phyloP scores from a whole-genome alignment of 805 yeast genomes.

The Teunomyces panamensis region DNA sequence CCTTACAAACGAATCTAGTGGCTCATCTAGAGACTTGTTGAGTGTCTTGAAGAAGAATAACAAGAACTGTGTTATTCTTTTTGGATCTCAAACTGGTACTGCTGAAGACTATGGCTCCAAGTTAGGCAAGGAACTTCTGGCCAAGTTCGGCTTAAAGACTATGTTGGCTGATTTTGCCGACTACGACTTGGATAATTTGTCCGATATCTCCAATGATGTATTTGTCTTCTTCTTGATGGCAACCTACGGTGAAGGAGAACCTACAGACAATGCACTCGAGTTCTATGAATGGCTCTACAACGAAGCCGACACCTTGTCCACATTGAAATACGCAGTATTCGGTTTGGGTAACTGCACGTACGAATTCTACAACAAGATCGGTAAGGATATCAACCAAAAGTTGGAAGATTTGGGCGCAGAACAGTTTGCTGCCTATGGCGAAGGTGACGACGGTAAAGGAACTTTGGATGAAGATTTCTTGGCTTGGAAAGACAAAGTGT shows the following conservation, averaged over 20 bases:
- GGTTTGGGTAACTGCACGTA: constrained; percentile 95
- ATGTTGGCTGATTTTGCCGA: constrained; percentile 88
- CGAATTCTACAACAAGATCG: constrained; percentile 85
- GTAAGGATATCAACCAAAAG: constrained; percentile 55
- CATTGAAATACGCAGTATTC: constrained; percentile 69
- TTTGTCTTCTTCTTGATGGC: constrained; percentile 73
- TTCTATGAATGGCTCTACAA: constrained; percentile 68
- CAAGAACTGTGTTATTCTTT: constrained; percentile 78
- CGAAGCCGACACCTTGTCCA: constrained; percentile 51
- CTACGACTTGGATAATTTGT: constrained; percentile 77
- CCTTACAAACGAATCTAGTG: constrained; percentile 24
- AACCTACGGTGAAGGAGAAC: constrained; percentile 98
- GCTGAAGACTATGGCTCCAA: constrained; percentile 96
- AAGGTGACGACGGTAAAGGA: constrained; percentile 94
- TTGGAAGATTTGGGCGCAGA: constrained; percentile 66
- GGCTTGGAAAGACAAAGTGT: constrained; percentile 82
- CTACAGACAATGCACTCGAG: constrained; percentile 88
- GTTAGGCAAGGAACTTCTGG: constrained; percentile 81
- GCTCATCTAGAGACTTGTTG: constrained; percentile 54
- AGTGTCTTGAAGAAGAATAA: constrained; percentile 56
- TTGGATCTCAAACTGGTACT: constrained; percentile 97
- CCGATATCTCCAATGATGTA: constrained; percentile 55
- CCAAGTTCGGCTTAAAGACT: constrained; percentile 76
- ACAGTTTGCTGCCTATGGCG: constrained; percentile 72
- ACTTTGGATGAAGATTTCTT: constrained; percentile 93